A percentile compares a stretch with the other conserved stretches of the same genome.
These are phyloP conservation scores for Epichloe sibirici DNA, from an alignment of 2,329 filamentous ascomycete genomes.

Conservation along the genomic window DNA sequence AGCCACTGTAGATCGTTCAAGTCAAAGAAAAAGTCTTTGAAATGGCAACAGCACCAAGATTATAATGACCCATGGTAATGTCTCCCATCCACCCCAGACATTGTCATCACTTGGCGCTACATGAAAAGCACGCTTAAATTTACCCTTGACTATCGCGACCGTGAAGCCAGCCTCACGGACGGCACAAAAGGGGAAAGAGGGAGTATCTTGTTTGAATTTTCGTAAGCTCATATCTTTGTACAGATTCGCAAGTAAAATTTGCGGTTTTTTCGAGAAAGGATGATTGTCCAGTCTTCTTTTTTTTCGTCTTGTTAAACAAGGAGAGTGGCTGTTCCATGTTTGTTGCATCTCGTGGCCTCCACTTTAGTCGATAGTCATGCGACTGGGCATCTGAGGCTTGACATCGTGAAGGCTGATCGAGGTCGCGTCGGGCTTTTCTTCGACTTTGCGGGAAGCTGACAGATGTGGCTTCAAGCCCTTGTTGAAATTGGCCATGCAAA, in stretches of 20 bases:
- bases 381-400: conserved; percentile 39
- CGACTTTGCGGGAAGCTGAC: conserved; percentile 35
- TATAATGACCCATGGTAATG: background rate
- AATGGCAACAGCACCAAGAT: background rate
- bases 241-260: conserved; percentile 3
- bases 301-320: background rate
- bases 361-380: conserved; percentile 51
- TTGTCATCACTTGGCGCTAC: background rate
- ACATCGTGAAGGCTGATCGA: conserved; percentile 45
- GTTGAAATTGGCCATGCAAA: conserved; percentile 86
- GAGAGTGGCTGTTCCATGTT: background rate
- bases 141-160: background rate
- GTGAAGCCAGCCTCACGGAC: conserved; percentile 1
- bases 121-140: background rate
- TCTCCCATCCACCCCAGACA: background rate
- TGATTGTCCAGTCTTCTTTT: background rate
- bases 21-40: background rate
- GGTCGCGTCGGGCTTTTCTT: conserved; percentile 44
- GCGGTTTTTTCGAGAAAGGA: conserved; percentile 1
- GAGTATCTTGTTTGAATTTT: conserved; percentile 1
- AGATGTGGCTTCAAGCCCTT: conserved; percentile 83
- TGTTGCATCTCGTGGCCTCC: background rate
- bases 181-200: background rate
- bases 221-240: conserved; percentile 7
- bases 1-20: too few relatives aligned